Conservation (phyloP, 163 green algal genomes). For the Scenedesmus sp. region DNA sequence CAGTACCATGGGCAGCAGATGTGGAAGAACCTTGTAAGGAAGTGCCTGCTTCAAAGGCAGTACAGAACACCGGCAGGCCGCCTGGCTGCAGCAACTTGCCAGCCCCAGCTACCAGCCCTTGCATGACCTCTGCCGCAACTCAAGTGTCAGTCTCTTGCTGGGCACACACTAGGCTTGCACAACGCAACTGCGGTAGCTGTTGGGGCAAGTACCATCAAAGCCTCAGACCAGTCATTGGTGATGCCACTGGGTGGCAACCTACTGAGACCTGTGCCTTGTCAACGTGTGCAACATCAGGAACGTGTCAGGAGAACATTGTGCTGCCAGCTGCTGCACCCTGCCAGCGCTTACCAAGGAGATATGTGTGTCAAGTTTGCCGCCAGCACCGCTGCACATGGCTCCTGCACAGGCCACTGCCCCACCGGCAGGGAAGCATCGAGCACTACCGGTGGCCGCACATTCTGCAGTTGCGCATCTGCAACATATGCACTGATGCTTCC, state of each 20-base stretch:
- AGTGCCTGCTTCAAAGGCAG: not conserved
- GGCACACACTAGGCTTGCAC: no score
- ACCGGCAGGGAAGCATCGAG: constrained; percentile 42
- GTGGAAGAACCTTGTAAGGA: no score
- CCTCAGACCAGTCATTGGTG: no score
- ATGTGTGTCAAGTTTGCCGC: constrained; percentile 60
- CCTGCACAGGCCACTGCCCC: constrained; percentile 25
- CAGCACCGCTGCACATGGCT: constrained; percentile 31
- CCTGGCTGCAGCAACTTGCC: not conserved
- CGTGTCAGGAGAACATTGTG: no score
- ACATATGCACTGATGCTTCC: constrained; percentile 49
- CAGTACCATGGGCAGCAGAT: no score
- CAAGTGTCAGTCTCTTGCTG: no score
- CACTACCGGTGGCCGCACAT: constrained; percentile 53
- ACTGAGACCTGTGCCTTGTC: no score
- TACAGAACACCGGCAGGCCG: not conserved
- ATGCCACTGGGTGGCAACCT: no score
- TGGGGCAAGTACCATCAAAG: no score
- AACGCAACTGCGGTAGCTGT: no score
- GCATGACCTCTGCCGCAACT: not conserved
- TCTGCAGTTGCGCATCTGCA: not conserved
- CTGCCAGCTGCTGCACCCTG: no score
- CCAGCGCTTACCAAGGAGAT: constrained; percentile 39
- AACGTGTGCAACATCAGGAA: no score
- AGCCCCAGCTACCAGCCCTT: not conserved